Conservation (phyloP, 768 basidiomycete species). For the Fibroporia radiculosa region DNA sequence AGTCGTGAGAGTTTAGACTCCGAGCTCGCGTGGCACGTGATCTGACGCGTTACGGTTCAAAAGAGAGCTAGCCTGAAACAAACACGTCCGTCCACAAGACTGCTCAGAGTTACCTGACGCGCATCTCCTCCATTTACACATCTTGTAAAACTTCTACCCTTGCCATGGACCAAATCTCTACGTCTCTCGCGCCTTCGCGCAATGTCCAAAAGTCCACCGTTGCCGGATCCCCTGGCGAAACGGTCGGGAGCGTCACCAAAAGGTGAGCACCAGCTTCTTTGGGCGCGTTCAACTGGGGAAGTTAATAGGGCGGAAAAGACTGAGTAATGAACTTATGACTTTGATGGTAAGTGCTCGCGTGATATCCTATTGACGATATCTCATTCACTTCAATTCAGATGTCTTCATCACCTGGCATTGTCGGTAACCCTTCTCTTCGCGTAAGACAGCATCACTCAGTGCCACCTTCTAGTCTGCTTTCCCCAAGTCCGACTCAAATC, state of each 20-base stretch:
- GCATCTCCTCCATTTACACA: neutral
- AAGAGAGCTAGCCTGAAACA: too few relatives aligned
- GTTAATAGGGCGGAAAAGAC: constrained; percentile 30
- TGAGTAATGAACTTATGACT: constrained; percentile 82
- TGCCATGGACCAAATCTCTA: constrained; percentile 64
- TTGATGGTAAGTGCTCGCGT: constrained; percentile 55
- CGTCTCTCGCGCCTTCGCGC: constrained; percentile 55
- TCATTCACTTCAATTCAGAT: constrained; percentile 33
- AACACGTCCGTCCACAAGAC: neutral
- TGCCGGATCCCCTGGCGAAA: constrained; percentile 44
- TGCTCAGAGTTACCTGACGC: neutral
- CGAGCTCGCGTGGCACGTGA: neutral
- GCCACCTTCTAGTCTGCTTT: constrained; percentile 63
- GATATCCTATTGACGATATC: neutral
- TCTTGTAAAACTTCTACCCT: neutral
- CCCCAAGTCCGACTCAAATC: constrained; percentile 77
- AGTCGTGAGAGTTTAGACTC: neutral
- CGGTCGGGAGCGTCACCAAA: constrained; percentile 76
- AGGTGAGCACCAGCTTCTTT: constrained; percentile 36
- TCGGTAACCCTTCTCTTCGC: constrained; percentile 29
- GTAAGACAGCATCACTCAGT: neutral
- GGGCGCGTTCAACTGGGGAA: constrained; percentile 5
- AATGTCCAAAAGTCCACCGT: constrained; percentile 49
- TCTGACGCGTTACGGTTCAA: constrained; percentile 8
- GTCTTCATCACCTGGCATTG: constrained; percentile 85